Percentiles rank a stretch among this genome's conserved stretches.
These are phyloP conservation scores for Pestalotiopsis fici DNA, from an alignment of 2,329 filamentous ascomycete species.

Conservation along the genomic window DNA sequence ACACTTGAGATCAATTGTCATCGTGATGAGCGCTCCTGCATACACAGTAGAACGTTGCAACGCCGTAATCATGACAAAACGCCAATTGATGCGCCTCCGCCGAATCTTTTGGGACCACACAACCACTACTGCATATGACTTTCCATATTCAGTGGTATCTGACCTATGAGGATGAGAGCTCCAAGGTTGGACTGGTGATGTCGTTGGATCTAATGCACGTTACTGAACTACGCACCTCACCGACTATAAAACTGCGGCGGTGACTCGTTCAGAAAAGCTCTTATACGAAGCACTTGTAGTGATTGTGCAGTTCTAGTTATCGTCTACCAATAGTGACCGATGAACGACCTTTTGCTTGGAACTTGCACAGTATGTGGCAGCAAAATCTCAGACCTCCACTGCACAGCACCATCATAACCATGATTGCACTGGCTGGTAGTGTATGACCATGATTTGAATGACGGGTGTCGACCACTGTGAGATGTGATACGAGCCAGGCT, in stretches of 20 bases:
- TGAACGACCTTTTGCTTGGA: too few relatives aligned
- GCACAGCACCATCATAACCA: too few relatives aligned
- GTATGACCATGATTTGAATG: too few relatives aligned
- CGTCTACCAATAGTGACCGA: too few relatives aligned
- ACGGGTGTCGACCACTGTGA: too few relatives aligned
- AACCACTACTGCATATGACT: background rate
- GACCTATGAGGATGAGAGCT: background rate
- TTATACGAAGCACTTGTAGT: background rate
- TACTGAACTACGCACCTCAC: background rate
- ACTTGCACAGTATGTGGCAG: too few relatives aligned
- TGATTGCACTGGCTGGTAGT: too few relatives aligned
- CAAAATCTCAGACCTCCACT: too few relatives aligned
- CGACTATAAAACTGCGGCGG: background rate
- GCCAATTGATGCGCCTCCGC: background rate
- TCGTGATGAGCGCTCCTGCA: background rate
- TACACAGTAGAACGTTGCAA: background rate
- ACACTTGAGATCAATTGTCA: background rate
- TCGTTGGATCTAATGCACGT: background rate
- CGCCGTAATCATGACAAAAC: background rate
- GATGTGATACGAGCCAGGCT: too few relatives aligned
- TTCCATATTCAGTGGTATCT: background rate
- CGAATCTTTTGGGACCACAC: too few relatives aligned
- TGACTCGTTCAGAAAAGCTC: background rate
- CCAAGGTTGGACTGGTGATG: background rate
- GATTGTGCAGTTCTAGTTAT: background rate